phyloP scores from a whole-genome alignment of 768 basidiomycete species.

The Tricholoma furcatifolium region DNA sequence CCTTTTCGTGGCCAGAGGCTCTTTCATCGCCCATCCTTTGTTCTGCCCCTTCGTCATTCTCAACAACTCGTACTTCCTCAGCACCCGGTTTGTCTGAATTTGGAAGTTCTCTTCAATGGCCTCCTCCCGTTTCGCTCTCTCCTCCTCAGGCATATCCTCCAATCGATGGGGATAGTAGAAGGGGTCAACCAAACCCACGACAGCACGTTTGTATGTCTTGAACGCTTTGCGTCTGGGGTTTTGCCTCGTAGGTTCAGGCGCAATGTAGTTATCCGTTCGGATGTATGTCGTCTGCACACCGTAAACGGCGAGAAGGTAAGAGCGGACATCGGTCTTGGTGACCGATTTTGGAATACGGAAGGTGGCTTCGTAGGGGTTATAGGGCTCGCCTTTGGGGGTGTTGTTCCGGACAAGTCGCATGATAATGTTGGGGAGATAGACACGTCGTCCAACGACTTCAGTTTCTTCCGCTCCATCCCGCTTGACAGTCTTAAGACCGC shows the following conservation, averaged over 20 bases:
- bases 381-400: slow-evolving; percentile 71
- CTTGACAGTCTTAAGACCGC: slow-evolving; percentile 53
- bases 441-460: slow-evolving; percentile 71
- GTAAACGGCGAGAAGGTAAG: slow-evolving; percentile 82
- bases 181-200: slow-evolving; percentile 88
- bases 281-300: slow-evolving; percentile 90
- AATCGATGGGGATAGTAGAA: slow-evolving; percentile 88
- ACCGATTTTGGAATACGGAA: slow-evolving; percentile 88
- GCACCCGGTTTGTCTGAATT: slow-evolving; percentile 35
- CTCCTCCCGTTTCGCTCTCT: slow-evolving; percentile 53
- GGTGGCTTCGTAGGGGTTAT: slow-evolving; percentile 94
- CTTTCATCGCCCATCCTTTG: slow-evolving; percentile 42
- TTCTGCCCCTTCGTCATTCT: slow-evolving; percentile 37
- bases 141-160: slow-evolving; percentile 70
- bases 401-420: slow-evolving; percentile 84
- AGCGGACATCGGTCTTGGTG: slow-evolving; percentile 91
- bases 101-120: slow-evolving; percentile 66
- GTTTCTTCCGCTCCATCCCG: slow-evolving; percentile 37
- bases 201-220: slow-evolving; percentile 84
- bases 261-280: slow-evolving; percentile 88
- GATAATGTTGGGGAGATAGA: slow-evolving; percentile 88
- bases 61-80: slow-evolving; percentile 37
- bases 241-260: slow-evolving; percentile 40
- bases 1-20: slow-evolving; percentile 41
- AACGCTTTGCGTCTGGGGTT: slow-evolving; percentile 33